Evolutionary conservation across 108 stramenopile species (phyloP), one percentile per base, ranked within the genome.

Genomic region (Nannochloropsis gaditana): DNA sequence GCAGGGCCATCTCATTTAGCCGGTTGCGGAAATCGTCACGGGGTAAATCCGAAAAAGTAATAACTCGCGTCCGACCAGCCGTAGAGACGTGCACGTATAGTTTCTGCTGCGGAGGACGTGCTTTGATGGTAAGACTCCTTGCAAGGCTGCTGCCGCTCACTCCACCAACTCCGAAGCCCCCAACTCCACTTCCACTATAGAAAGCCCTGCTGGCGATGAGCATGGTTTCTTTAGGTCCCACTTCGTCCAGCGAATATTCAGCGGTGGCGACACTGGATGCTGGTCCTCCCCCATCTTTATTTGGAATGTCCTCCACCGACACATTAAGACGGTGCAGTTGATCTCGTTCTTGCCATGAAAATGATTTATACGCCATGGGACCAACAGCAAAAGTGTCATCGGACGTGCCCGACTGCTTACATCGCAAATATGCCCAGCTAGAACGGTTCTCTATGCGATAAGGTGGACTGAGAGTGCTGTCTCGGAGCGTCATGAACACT

Each of bases 361-460:
- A 73, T n/a, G 59, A 73, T n/a, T 73, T 73, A 73, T n/a, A 73
- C 15, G 5, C 59, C 59, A 73, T 73, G 59, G 59, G 59, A 15
- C 59, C 59, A 15, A 73, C 59, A 15, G 59, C 59, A 15, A 73
- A 73, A n/a, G 59, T 73, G n/a, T 73, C 59, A 6, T n/a, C 59
- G 19, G 59, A 73, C 19, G n/a, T 73, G n/a, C 59, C 59, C 59
- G 59, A 73, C 59, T 6, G 59, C 6, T 73, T 73, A n/a, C 59
- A 73, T n/a, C 59, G 59, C 19, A 73, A n/a, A 73, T n/a, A 73
- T n/a, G 59, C 59, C 59, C 59, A 73, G n/a, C 59, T 73, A 45
- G 82, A 45, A 21, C 82, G 82, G 21, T 82, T 82, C 45, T 82
- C 82, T 19, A 82, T 43, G 82, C 82, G 82, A 82, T 82, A 82